These are phyloP conservation scores for Candida sojae DNA, from an alignment of 1,139 yeast genomes.

Conservation along the genomic window DNA sequence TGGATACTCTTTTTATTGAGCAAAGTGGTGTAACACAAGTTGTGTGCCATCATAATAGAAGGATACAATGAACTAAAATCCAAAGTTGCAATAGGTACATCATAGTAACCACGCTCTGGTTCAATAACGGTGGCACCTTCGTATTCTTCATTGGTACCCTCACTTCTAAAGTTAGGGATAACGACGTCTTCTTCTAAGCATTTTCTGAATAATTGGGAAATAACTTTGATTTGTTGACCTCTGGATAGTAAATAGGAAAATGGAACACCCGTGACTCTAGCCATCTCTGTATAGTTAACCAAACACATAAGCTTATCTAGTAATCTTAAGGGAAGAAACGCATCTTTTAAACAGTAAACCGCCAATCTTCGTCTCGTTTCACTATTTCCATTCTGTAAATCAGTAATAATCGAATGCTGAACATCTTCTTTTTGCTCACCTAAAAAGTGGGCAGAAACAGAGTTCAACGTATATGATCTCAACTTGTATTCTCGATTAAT, in stretches of 20 bases:
- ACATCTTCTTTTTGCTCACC: slow-evolving; percentile 98
- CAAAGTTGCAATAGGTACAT: slow-evolving; percentile 94
- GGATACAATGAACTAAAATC: slow-evolving; percentile 98
- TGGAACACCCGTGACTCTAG: slow-evolving; percentile 98
- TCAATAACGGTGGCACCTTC: slow-evolving; percentile 99
- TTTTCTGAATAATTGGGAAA: slow-evolving; percentile 91
- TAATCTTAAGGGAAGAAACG: slow-evolving; percentile 83
- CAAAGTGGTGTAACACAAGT: slow-evolving; percentile 90
- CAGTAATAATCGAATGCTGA: slow-evolving; percentile 94
- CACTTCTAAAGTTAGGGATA: slow-evolving; percentile 85
- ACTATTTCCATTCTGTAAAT: slow-evolving; percentile 85
- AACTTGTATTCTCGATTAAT: slow-evolving; percentile 93
- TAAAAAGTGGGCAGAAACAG: slow-evolving; percentile 91
- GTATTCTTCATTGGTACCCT: slow-evolving; percentile 85
- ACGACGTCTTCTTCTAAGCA: slow-evolving; percentile 84
- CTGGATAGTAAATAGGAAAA: slow-evolving; percentile 84
- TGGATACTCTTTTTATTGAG: slow-evolving; percentile 70
- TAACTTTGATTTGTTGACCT: slow-evolving; percentile 97
- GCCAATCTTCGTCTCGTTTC: slow-evolving; percentile 96
- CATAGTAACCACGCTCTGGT: slow-evolving; percentile 93
- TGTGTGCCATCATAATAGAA: slow-evolving; percentile 99
- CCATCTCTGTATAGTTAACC: slow-evolving; percentile 98
- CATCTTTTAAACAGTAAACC: slow-evolving; percentile 95
- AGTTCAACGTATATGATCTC: slow-evolving; percentile 90
- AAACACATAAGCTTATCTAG: slow-evolving; percentile 93